These are phyloP conservation scores for Isochrysis galbana DNA, from an alignment of 78 protist species.

Conservation along the genomic window DNA sequence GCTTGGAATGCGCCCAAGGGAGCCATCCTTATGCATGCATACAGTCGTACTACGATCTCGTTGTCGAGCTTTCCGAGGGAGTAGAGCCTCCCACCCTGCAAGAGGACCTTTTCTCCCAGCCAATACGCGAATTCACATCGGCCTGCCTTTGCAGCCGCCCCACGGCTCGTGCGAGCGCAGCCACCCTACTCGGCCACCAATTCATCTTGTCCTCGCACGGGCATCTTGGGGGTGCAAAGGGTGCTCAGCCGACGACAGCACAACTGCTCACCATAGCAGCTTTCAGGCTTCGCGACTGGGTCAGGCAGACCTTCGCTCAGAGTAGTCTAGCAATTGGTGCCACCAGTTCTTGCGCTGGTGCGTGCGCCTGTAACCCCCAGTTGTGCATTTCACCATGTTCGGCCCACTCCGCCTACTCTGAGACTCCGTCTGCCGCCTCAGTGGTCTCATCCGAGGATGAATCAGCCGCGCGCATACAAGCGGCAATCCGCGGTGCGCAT, in stretches of 20 bases:
- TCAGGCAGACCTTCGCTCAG: neutral
- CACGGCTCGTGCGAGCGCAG: neutral
- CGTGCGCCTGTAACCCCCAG: too few species aligned
- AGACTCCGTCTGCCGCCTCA: too few species aligned
- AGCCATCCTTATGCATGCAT: constrained; percentile 53
- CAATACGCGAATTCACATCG: neutral
- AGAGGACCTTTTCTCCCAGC: neutral
- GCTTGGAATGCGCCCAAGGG: constrained; percentile 73
- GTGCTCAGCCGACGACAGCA: neutral
- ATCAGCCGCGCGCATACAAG: too few species aligned
- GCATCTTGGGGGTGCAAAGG: neutral
- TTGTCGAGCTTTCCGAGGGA: neutral
- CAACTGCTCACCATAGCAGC: neutral
- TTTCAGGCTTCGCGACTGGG: neutral
- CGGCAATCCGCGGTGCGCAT: too few species aligned
- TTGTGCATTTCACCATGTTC: too few species aligned
- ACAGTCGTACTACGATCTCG: neutral
- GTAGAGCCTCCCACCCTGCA: neutral
- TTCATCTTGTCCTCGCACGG: neutral
- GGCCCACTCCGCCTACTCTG: too few species aligned
- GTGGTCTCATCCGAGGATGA: too few species aligned
- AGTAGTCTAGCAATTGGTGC: too few species aligned
- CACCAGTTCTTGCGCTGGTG: too few species aligned
- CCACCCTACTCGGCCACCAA: neutral
- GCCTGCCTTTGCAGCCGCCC: neutral